phyloP scores from a whole-genome alignment of 2,329 filamentous ascomycete species.

The Neofusicoccum sp. region DNA sequence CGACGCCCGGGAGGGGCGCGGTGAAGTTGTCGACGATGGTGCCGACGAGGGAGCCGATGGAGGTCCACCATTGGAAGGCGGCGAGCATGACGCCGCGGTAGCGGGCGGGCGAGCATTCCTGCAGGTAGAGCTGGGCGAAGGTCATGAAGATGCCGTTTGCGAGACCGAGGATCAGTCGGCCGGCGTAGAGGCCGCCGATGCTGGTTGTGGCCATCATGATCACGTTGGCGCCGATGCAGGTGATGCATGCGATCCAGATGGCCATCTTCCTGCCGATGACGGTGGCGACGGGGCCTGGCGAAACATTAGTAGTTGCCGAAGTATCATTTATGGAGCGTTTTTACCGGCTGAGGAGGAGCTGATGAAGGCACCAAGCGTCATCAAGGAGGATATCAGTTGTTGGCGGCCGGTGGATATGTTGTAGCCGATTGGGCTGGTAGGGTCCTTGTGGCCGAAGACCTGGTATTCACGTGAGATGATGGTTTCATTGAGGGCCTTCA shows the following conservation, averaged over 20 bases:
- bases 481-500: not conserved
- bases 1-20: slow-evolving; percentile 24
- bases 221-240: slow-evolving; percentile 46
- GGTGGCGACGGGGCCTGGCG: slow-evolving; percentile 23
- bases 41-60: slow-evolving; percentile 45
- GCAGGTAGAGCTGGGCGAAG: slow-evolving; percentile 53
- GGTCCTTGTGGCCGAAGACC: slow-evolving; percentile 32
- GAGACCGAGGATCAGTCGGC: slow-evolving; percentile 56
- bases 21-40: slow-evolving; percentile 53
- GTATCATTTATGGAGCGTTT: slow-evolving; percentile 23
- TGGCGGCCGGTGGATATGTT: slow-evolving; percentile 44
- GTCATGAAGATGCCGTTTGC: slow-evolving; percentile 55
- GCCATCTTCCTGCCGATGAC: slow-evolving; percentile 43
- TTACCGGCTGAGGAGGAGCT: slow-evolving; percentile 41
- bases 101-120: slow-evolving; percentile 50
- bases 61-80: slow-evolving; percentile 50
- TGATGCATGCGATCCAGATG: slow-evolving; percentile 49
- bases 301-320: no score
- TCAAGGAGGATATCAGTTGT: slow-evolving; percentile 46
- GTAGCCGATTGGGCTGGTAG: slow-evolving; percentile 40
- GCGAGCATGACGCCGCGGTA: slow-evolving; percentile 52
- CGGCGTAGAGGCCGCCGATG: slow-evolving; percentile 55
- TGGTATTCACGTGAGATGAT: slow-evolving; percentile 13
- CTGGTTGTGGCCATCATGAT: slow-evolving; percentile 57
- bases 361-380: slow-evolving; percentile 47